Evolutionary conservation across 2,329 filamentous ascomycete genomes (phyloP), one percentile per base, ranked within the genome.

Genomic region (Didymella arachidicola): DNA sequence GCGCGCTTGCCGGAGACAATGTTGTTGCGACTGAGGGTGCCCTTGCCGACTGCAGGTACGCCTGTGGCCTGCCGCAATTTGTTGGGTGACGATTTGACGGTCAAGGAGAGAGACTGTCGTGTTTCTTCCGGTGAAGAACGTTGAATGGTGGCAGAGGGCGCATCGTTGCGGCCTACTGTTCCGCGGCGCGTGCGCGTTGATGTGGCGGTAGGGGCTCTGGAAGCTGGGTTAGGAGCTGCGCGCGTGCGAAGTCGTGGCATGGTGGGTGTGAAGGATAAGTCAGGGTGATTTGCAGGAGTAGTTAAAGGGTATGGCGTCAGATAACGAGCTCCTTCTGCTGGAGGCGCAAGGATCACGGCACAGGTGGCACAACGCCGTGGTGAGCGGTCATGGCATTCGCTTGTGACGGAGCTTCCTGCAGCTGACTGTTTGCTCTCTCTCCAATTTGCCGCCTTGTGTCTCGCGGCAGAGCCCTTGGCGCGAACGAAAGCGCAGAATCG

Each of bases 41-140:
- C 65, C 61, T 67, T 72, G 34, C 68, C 60, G 12, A 63, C 52
- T 11, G 55, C 60, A 8, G 65, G 67, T 27, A 74, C 77, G 38
- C 77, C 77, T 0, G 79, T 82, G 36, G 80, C 81, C 57, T 82
- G 78, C 53, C 80, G 75, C 25, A 83, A 75, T 71, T 80, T 82
- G 72, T 75, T 80, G 18, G 81, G 81, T 2, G 79, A 79, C 14
- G 80, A 80, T 61, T 82, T 82, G 63, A 83, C 80, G 38, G 80
- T 83, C 58, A 83, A 76, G 55, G 79, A 76, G 55, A 83, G 78
- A 49, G 79, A 80, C 59, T 78, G 78, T 59, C 77, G 78, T 41
- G 76, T 75, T 59, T 78, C 76, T 50, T 79, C 75, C 58, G 79
- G 78, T 43, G 78, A 75, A 46, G 72, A 73, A 57, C 73, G 72